Conservation (phyloP, 768 basidiomycete genomes). For the Naematelia aurantialba region DNA sequence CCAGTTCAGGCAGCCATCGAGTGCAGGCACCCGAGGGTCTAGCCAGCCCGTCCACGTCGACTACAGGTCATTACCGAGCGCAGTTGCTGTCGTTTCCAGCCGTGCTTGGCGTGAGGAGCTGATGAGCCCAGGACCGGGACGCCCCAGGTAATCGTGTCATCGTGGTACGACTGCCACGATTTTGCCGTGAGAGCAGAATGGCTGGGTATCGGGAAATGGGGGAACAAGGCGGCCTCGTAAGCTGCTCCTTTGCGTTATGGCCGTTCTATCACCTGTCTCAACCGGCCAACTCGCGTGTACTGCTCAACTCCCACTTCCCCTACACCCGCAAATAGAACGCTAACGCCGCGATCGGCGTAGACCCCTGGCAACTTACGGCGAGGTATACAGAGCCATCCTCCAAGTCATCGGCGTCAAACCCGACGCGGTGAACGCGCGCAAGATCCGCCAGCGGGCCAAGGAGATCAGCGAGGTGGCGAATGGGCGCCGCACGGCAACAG, state of each 20-base stretch:
- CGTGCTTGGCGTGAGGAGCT: too few species aligned
- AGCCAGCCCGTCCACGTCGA: too few species aligned
- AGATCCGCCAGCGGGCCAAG: neutral
- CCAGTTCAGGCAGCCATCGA: too few species aligned
- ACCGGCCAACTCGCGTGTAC: neutral
- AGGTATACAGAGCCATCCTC: slow-evolving; percentile 6
- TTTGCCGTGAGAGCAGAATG: slow-evolving; percentile 13
- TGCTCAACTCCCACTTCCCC: neutral
- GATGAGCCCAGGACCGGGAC: slow-evolving; percentile 14
- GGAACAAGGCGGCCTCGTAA: slow-evolving; percentile 14
- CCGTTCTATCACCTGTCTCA: too few species aligned
- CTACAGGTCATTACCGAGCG: neutral
- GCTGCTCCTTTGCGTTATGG: neutral
- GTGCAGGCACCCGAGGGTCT: neutral
- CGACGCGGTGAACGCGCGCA: neutral
- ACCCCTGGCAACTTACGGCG: neutral
- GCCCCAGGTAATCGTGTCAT: slow-evolving; percentile 20
- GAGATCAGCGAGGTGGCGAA: neutral
- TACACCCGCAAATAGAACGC: too few species aligned
- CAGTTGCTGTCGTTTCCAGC: too few species aligned
- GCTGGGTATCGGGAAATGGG: slow-evolving; percentile 19
- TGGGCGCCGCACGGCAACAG: neutral
- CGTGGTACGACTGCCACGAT: slow-evolving; percentile 25
- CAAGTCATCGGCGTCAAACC: slow-evolving; percentile 7
- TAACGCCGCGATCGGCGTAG: too few species aligned